A percentile compares a stretch with the other conserved stretches of the same genome.
These are phyloP conservation scores for Coniochaeta sp. DNA, from an alignment of 2,329 filamentous ascomycete species.

Conservation along the genomic window DNA sequence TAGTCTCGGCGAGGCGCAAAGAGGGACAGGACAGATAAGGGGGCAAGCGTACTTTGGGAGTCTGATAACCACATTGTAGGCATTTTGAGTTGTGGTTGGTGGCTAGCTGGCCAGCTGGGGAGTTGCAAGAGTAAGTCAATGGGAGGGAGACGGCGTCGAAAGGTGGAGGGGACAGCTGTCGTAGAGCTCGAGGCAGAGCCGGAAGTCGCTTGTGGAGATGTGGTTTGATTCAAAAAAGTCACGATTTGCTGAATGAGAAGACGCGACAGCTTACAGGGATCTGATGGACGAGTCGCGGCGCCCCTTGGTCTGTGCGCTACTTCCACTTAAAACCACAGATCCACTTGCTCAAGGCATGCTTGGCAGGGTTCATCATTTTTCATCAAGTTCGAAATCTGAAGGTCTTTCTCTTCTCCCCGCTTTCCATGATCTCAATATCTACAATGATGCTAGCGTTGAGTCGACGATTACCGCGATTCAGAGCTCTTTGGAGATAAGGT, in stretches of 20 bases:
- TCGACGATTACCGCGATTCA: neutral
- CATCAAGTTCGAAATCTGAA: neutral
- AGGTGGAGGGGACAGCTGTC: neutral
- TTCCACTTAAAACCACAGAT: neutral
- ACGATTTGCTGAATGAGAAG: neutral
- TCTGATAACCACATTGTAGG: slow-evolving; percentile 95
- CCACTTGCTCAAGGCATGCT: neutral
- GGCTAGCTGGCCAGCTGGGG: neutral
- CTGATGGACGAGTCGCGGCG: neutral
- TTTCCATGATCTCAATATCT: too few species aligned
- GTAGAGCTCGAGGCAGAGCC: neutral
- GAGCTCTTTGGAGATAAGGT: neutral
- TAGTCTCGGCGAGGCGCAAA: too few species aligned
- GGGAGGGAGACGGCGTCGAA: too few species aligned
- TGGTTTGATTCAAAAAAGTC: neutral
- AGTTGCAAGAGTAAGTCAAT: too few species aligned
- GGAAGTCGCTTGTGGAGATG: neutral
- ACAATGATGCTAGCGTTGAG: too few species aligned
- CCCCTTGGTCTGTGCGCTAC: neutral
- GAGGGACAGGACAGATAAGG: slow-evolving; percentile 11
- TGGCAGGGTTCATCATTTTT: neutral
- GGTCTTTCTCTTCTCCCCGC: neutral
- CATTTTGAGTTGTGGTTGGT: slow-evolving; percentile 41
- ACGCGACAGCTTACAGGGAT: neutral
- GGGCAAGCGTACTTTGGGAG: slow-evolving; percentile 71